phyloP scores from a whole-genome alignment of 768 basidiomycete species.

The Terana coerulea region DNA sequence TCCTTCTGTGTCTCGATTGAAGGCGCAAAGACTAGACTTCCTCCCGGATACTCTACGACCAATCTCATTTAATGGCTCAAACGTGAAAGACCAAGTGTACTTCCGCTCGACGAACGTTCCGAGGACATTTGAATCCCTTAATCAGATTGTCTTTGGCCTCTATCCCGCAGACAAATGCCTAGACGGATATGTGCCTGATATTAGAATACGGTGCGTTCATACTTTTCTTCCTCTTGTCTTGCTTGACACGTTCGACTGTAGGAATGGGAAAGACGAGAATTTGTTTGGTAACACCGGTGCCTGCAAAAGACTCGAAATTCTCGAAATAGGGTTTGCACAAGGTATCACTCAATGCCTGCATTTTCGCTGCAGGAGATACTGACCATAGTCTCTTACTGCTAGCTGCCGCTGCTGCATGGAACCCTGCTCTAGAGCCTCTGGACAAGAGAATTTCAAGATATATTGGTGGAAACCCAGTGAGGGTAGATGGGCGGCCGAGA shows the following conservation, averaged over 20 bases:
- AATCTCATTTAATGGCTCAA: slow-evolving; percentile 13
- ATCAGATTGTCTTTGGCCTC: slow-evolving; percentile 70
- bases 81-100: slow-evolving; percentile 40
- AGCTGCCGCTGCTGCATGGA: slow-evolving; percentile 67
- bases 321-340: slow-evolving; percentile 60
- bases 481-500: slow-evolving; percentile 72
- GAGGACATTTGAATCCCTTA: slow-evolving; percentile 70
- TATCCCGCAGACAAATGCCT: slow-evolving; percentile 55
- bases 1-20: not conserved
- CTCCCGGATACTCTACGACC: slow-evolving; percentile 42
- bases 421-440: slow-evolving; percentile 54
- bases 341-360: slow-evolving; percentile 44
- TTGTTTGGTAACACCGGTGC: slow-evolving; percentile 64
- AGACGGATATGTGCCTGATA: slow-evolving; percentile 39
- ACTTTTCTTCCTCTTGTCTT: not conserved
- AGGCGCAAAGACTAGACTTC: slow-evolving; percentile 51
- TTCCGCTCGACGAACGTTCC: slow-evolving; percentile 79
- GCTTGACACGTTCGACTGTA: slow-evolving; percentile 23
- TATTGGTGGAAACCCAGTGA: slow-evolving; percentile 61
- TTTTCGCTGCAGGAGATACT: not conserved
- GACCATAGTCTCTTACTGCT: not conserved
- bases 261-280: slow-evolving; percentile 69
- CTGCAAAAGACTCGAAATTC: slow-evolving; percentile 62
- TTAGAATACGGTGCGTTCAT: slow-evolving; percentile 52
- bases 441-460: slow-evolving; percentile 69